Conservation (phyloP, 345 rosid species). For the Heritiera fomes region DNA sequence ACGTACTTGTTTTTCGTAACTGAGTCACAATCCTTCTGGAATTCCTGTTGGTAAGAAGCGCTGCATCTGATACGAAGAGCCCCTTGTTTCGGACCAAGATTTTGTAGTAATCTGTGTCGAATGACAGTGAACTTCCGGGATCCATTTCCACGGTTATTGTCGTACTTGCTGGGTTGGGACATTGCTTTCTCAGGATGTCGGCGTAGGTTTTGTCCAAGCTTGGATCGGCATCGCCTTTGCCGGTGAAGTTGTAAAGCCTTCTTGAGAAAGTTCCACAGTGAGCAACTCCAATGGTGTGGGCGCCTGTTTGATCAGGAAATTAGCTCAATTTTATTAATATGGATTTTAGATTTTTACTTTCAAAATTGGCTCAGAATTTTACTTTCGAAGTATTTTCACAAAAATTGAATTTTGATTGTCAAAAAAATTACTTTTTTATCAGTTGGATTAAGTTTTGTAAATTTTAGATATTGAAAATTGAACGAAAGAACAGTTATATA, state of each 20-base stretch:
- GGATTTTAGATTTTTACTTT: no score
- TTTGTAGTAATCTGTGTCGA: conserved; percentile 48
- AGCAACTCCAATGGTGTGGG: conserved; percentile 61
- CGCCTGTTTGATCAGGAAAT: conserved; percentile 40
- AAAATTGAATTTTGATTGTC: no score
- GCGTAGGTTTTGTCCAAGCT: conserved; percentile 46
- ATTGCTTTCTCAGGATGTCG: conserved; percentile 35
- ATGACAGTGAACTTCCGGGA: conserved; percentile 38
- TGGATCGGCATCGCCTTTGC: conserved; percentile 61
- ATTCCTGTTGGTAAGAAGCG: conserved; percentile 37
- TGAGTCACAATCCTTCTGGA: conserved; percentile 23
- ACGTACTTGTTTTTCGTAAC: conserved; percentile 16
- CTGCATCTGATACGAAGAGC: conserved; percentile 51
- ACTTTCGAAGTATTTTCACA: no score
- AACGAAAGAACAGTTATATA: no score
- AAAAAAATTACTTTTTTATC: no score
- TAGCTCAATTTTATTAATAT: neutral
- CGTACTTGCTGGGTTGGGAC: conserved; percentile 36
- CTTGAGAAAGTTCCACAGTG: conserved; percentile 44
- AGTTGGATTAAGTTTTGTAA: no score
- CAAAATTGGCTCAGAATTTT: no score
- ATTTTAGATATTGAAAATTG: no score
- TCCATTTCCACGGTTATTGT: conserved; percentile 49
- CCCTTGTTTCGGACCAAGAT: conserved; percentile 39
- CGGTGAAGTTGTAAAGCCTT: conserved; percentile 61